These are phyloP conservation scores for Penicillium brasilianum DNA, from an alignment of 2,329 filamentous ascomycete genomes.

Conservation along the genomic window DNA sequence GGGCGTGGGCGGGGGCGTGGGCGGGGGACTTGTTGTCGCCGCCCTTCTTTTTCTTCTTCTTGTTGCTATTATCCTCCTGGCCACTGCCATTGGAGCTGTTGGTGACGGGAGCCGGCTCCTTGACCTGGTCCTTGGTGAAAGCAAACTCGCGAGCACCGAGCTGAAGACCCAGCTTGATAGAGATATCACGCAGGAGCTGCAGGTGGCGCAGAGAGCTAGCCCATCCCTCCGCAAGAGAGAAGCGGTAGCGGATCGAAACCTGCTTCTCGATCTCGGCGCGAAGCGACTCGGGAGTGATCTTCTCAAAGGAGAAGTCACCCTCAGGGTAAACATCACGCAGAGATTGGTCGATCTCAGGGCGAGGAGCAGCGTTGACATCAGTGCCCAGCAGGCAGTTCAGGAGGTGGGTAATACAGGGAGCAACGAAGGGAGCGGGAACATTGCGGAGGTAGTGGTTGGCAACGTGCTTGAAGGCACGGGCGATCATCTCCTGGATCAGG, in stretches of 20 bases:
- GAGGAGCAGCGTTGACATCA: conserved; percentile 75
- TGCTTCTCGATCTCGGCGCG: conserved; percentile 73
- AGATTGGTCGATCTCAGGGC: conserved; percentile 74
- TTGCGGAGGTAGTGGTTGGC: conserved; percentile 78
- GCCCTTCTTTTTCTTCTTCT: conserved; percentile 64
- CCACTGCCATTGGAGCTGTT: conserved; percentile 46
- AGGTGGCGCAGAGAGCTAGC: conserved; percentile 69
- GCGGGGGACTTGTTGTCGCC: conserved; percentile 55
- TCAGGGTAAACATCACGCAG: conserved; percentile 79
- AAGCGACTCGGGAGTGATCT: conserved; percentile 74
- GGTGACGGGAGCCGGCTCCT: conserved; percentile 39
- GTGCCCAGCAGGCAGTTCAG: conserved; percentile 90
- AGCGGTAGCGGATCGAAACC: conserved; percentile 75
- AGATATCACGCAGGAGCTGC: conserved; percentile 87
- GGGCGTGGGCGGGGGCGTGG: conserved; percentile 41
- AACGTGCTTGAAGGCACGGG: conserved; percentile 94
- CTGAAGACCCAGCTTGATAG: conserved; percentile 87
- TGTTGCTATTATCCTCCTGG: conserved; percentile 55
- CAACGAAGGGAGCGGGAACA: conserved; percentile 78
- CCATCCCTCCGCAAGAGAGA: conserved; percentile 72
- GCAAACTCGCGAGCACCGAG: conserved; percentile 77
- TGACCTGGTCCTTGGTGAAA: conserved; percentile 60
- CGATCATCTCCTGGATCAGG: conserved; percentile 87
- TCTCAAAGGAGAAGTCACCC: conserved; percentile 79
- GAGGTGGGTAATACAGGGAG: conserved; percentile 80